These are phyloP conservation scores for Naganishia onofrii DNA, from an alignment of 768 basidiomycete species.

Conservation along the genomic window DNA sequence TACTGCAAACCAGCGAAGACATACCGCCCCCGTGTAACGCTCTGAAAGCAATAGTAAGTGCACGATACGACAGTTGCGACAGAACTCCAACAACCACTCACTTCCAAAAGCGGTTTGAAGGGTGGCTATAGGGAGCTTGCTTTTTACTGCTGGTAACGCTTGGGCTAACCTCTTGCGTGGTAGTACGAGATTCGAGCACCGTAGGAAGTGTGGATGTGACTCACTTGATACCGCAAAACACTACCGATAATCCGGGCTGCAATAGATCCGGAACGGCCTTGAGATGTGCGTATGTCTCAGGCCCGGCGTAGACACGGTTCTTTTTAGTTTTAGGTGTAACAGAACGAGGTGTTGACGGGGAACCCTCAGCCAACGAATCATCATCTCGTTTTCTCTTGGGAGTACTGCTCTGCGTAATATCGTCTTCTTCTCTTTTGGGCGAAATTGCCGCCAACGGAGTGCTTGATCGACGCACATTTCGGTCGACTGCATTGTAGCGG, in stretches of 20 bases:
- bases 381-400: not conserved
- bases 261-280: slow-evolving; percentile 15
- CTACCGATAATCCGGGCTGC: not conserved
- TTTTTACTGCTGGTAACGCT: slow-evolving; percentile 20
- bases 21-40: slow-evolving; percentile 17
- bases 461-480: not conserved
- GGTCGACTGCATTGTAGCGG: not conserved
- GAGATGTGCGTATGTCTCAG: slow-evolving; percentile 21
- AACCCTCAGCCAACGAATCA: too few species aligned
- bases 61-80: not conserved
- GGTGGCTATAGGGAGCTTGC: slow-evolving; percentile 19
- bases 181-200: too few species aligned
- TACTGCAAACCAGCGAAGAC: not conserved
- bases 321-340: not conserved
- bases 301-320: slow-evolving; percentile 5
- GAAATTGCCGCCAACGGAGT: not conserved
- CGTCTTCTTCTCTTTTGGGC: not conserved
- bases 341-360: not conserved
- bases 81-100: not conserved
- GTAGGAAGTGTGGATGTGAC: not conserved
- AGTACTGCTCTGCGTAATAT: not conserved
- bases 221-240: slow-evolving; percentile 21
- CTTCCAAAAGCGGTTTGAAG: slow-evolving; percentile 25
- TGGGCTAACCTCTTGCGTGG: not conserved
- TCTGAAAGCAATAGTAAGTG: not conserved